Conservation (phyloP, 1,284 basidiomycete genomes). For the Melampsora larici-populina region DNA sequence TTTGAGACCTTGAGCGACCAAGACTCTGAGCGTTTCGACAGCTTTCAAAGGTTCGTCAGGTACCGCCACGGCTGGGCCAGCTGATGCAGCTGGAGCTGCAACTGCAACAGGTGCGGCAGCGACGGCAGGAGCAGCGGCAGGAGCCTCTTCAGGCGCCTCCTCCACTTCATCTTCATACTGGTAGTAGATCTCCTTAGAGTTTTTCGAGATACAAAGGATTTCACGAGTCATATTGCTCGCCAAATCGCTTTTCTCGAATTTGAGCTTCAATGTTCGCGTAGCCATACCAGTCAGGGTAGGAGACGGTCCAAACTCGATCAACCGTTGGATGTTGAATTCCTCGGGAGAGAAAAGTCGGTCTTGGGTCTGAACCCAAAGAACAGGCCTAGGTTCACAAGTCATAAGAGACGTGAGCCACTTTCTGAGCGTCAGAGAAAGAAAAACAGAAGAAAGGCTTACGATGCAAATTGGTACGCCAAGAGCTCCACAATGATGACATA, state of each 20-base stretch:
- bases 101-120: constrained; percentile 54
- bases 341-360: constrained; percentile 84
- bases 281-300: constrained; percentile 97
- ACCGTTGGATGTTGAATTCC: constrained; percentile 72
- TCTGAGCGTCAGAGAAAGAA: not conserved
- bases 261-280: constrained; percentile 85
- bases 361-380: constrained; percentile 98
- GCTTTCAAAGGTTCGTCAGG: constrained; percentile 90
- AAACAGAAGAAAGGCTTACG: constrained; percentile 18
- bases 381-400: constrained; percentile 61
- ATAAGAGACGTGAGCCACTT: not conserved
- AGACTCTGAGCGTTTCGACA: constrained; percentile 77
- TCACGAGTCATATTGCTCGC: constrained; percentile 73
- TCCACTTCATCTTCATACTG: constrained; percentile 86
- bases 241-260: constrained; percentile 87
- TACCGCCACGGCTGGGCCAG: constrained; percentile 67
- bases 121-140: constrained; percentile 52
- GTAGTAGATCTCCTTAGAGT: constrained; percentile 95
- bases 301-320: constrained; percentile 92
- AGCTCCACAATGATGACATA: constrained; percentile 95
- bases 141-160: constrained; percentile 60
- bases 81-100: constrained; percentile 55
- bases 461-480: constrained; percentile 83
- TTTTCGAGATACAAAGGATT: constrained; percentile 90
- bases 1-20: constrained; percentile 98